Evolutionary conservation across 116 monocot genomes (phyloP), one percentile per base, ranked within the genome.

Genomic region (Zostera marina): DNA sequence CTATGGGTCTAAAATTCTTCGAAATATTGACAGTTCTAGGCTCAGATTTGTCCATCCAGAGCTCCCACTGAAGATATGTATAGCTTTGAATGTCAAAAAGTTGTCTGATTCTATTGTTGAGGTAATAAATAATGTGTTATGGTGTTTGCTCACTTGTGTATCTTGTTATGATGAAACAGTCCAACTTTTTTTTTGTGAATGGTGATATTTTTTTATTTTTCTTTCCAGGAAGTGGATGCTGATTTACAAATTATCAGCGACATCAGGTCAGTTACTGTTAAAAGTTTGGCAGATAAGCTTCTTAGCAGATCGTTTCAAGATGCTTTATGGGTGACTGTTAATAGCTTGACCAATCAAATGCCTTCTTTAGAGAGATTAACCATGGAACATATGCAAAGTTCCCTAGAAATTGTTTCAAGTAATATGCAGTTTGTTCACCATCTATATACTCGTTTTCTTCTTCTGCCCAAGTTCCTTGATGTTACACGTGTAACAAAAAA

Each of bases 1-100:
- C 12, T 63, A 79, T 78, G 96, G 83, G 13, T 80, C 80, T 11
- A 77, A 76, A 44, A 68, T 85, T 59, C 77, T 98, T 57, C 49
- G 67, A 63, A 74, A 74, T 55, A 83, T 98, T 54, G 82, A 98
- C 68, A 74, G 61, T 60, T 85, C 96, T 23, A 76, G 75, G 56
- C 52, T 98, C 62, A 81, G 85, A 73, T 98, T 98, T 75, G 78
- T 69, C 49, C 89, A 98, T 62, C 90, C 85, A 32, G 73, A 83
- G 24, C 72, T 98, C 66, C 70, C 96, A 52, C 75, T 78, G 60
- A 78, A 65, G 44, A 83, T 85, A 56, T 81, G 90, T 61, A 52
- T 58, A 9, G 42, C 56, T 26, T 69, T 98, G 25, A 78, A 89
- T 65, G 74, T 98, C 52, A 89, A 86, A 64, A 89, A 76, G 66